These are phyloP conservation scores for Chaetomiaceae sp. DNA, from an alignment of 2,329 filamentous ascomycete genomes.

Conservation along the genomic window DNA sequence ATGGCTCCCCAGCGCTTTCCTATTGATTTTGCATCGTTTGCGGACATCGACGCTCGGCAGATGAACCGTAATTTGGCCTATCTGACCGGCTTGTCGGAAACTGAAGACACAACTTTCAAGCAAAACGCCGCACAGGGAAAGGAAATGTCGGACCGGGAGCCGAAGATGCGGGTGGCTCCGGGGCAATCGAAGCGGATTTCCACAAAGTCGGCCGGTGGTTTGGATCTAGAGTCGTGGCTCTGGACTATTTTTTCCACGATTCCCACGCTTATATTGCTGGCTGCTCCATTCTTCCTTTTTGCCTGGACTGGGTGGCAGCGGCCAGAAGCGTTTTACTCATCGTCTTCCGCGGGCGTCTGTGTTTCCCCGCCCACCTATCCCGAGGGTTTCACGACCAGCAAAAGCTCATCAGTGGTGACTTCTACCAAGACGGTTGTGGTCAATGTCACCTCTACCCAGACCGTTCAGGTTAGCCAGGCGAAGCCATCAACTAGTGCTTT, in stretches of 20 bases:
- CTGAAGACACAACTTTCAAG: constrained; percentile 11
- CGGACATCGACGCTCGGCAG: constrained; percentile 48
- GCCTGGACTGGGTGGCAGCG: background rate
- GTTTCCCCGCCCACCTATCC: constrained; percentile 3
- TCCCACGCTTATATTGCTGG: constrained; percentile 14
- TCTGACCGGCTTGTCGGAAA: constrained; percentile 38
- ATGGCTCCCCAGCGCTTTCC: constrained; percentile 41
- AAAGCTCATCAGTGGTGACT: constrained; percentile 11
- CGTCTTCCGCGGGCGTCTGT: constrained; percentile 1
- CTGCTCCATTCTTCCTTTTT: constrained; percentile 7
- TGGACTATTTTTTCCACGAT: constrained; percentile 11
- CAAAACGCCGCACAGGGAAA: background rate
- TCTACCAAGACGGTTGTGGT: constrained; percentile 35
- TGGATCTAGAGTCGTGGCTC: constrained; percentile 10
- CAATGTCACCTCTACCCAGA: constrained; percentile 37
- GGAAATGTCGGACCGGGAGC: background rate
- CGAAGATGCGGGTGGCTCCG: background rate
- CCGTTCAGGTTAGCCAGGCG: constrained; percentile 30
- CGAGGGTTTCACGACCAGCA: constrained; percentile 7
- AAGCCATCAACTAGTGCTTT: constrained; percentile 28
- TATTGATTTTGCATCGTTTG: constrained; percentile 46
- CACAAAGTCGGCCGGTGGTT: background rate
- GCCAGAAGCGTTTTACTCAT: background rate
- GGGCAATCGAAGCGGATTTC: background rate
- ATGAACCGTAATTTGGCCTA: constrained; percentile 52